Percentiles rank a stretch among this genome's conserved stretches.
phyloP scores from a whole-genome alignment of 768 basidiomycete species.

The Daedaleopsis sinensis region DNA sequence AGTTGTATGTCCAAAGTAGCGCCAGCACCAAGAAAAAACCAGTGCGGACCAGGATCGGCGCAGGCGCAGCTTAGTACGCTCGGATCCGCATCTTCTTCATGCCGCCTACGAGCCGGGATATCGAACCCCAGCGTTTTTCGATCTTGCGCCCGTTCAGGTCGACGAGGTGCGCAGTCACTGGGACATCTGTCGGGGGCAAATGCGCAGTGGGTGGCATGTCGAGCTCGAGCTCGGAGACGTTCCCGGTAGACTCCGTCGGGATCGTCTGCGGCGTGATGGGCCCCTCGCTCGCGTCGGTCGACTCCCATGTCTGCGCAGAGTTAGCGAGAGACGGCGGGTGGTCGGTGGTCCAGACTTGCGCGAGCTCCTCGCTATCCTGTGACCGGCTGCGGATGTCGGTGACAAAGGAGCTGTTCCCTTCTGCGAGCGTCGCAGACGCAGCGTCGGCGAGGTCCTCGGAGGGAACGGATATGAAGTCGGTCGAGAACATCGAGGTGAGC shows the following conservation, averaged over 20 bases:
- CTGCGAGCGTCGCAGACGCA: conserved; percentile 11
- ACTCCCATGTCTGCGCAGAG: background rate
- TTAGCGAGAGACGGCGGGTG: background rate
- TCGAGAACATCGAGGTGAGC: conserved; percentile 2
- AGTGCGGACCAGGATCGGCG: conserved; percentile 4
- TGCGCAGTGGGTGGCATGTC: background rate
- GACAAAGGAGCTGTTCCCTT: background rate
- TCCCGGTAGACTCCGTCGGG: conserved; percentile 6
- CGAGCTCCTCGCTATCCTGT: conserved; percentile 7
- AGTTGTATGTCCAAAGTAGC: background rate
- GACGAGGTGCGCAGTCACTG: conserved; percentile 8
- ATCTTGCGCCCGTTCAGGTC: conserved; percentile 1
- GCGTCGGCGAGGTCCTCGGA: conserved; percentile 1
- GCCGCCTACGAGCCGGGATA: conserved; percentile 4
- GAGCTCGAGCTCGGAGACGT: conserved; percentile 21
- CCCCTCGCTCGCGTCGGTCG: conserved; percentile 18
- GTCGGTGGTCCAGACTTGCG: conserved; percentile 10
- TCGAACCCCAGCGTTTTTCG: background rate
- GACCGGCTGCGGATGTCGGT: background rate
- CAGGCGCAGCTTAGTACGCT: conserved; percentile 1
- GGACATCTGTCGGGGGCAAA: background rate
- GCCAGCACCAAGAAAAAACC: conserved; percentile 10
- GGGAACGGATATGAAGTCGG: conserved; percentile 13
- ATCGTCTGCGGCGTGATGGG: conserved; percentile 23
- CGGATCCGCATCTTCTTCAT: conserved; percentile 2